phyloP scores from a whole-genome alignment of 2,329 filamentous ascomycete species.

The Neonectria faginata region DNA sequence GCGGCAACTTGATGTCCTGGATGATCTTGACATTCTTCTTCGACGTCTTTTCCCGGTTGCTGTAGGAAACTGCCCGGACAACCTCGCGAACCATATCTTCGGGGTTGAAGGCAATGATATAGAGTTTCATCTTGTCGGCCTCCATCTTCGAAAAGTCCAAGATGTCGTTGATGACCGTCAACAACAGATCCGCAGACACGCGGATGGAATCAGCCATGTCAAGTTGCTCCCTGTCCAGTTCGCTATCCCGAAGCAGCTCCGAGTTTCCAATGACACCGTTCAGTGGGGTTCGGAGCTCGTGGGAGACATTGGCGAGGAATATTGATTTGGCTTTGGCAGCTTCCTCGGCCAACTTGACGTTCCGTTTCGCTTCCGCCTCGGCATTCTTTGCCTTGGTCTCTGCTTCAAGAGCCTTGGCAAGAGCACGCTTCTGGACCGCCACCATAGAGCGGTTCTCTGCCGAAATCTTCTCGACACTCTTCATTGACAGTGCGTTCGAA shows the following conservation, averaged over 20 bases:
- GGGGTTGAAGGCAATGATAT: constrained; percentile 76
- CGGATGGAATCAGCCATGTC: constrained; percentile 91
- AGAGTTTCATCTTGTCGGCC: constrained; percentile 86
- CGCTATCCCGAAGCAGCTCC: constrained; percentile 82
- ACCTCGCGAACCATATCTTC: constrained; percentile 76
- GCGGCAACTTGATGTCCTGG: constrained; percentile 78
- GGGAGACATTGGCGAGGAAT: constrained; percentile 83
- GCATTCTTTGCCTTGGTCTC: constrained; percentile 82
- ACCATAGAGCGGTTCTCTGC: constrained; percentile 84
- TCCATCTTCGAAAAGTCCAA: constrained; percentile 96
- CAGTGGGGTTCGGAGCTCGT: constrained; percentile 84
- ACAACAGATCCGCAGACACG: constrained; percentile 84
- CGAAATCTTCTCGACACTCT: constrained; percentile 80
- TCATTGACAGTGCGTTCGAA: constrained; percentile 75
- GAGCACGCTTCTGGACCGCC: constrained; percentile 77
- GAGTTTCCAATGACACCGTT: constrained; percentile 92
- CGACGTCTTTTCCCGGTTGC: constrained; percentile 72
- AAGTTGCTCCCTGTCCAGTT: constrained; percentile 78
- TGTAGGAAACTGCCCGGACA: constrained; percentile 74
- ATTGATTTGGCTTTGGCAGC: constrained; percentile 86
- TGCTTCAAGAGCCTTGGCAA: constrained; percentile 77
- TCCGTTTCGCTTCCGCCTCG: constrained; percentile 80
- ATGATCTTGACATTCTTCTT: constrained; percentile 73
- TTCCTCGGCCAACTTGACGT: constrained; percentile 85
- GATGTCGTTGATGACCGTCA: constrained; percentile 97